Conservation (phyloP, 768 basidiomycete genomes). For the Jaapia argillacea region DNA sequence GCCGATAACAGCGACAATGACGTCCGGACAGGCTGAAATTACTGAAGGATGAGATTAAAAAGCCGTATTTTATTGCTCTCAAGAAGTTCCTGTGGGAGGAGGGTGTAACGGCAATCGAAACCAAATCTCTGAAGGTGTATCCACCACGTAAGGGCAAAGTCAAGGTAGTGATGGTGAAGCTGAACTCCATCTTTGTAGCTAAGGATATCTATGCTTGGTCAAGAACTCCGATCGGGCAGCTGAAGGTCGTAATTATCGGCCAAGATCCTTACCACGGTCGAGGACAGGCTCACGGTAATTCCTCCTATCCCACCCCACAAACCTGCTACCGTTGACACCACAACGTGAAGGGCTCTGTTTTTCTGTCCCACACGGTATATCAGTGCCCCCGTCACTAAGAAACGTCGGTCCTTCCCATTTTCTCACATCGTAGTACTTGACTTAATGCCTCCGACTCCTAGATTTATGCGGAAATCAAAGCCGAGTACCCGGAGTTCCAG, state of each 20-base stretch:
- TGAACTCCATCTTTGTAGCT: slow-evolving; percentile 30
- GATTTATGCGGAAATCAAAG: slow-evolving; percentile 84
- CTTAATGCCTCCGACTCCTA: slow-evolving; percentile 17
- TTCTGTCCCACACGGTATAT: slow-evolving; percentile 74
- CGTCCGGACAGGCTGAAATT: slow-evolving; percentile 51
- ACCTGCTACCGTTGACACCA: slow-evolving; percentile 1
- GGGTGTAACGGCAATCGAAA: slow-evolving; percentile 42
- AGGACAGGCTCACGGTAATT: slow-evolving; percentile 81
- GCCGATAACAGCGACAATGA: neutral
- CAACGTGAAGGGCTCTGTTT: slow-evolving; percentile 77
- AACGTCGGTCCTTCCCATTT: slow-evolving; percentile 42
- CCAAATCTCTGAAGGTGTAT: slow-evolving; percentile 49
- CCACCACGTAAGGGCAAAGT: slow-evolving; percentile 52
- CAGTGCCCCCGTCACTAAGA: slow-evolving; percentile 69
- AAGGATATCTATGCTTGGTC: slow-evolving; percentile 89
- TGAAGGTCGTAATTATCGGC: slow-evolving; percentile 83
- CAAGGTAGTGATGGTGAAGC: neutral
- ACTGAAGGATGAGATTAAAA: slow-evolving; percentile 63
- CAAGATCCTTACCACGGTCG: slow-evolving; percentile 82
- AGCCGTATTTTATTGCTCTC: slow-evolving; percentile 66
- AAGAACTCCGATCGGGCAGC: slow-evolving; percentile 66
- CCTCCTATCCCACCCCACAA: too few species aligned
- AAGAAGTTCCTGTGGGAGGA: slow-evolving; percentile 63
- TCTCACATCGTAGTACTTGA: neutral
- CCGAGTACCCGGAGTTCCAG: slow-evolving; percentile 73